Conservation (phyloP, 768 basidiomycete genomes). For the Dioszegia aurantiaca region DNA sequence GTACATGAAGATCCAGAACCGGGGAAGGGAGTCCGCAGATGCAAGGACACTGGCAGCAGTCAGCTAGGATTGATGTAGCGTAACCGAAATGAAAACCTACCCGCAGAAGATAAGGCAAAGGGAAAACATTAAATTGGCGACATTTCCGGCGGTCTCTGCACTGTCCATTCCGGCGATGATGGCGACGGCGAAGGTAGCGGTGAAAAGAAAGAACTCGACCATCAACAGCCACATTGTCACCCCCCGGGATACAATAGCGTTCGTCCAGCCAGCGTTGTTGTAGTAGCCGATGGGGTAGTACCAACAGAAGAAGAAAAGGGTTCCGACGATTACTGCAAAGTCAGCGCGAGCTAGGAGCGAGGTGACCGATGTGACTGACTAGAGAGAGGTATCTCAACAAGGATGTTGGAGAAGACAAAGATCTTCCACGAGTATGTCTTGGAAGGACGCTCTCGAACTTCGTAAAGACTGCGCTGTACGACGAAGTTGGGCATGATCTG, state of each 20-base stretch:
- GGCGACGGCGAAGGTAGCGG: slow-evolving; percentile 51
- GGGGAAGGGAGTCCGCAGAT: slow-evolving; percentile 34
- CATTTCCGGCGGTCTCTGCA: slow-evolving; percentile 55
- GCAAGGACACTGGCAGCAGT: slow-evolving; percentile 43
- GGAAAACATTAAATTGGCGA: slow-evolving; percentile 55
- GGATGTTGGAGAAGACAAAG: slow-evolving; percentile 52
- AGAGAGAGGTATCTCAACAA: slow-evolving; percentile 43
- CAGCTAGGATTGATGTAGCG: slow-evolving; percentile 4
- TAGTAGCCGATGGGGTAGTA: slow-evolving; percentile 55
- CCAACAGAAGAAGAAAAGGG: slow-evolving; percentile 50
- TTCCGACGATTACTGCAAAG: slow-evolving; percentile 36
- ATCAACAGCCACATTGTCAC: slow-evolving; percentile 54
- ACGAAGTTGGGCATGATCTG: slow-evolving; percentile 53
- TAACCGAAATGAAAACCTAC: slow-evolving; percentile 17
- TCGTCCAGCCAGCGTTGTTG: slow-evolving; percentile 53
- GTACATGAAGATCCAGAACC: slow-evolving; percentile 51
- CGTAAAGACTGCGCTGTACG: slow-evolving; percentile 49
- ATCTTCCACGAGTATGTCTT: slow-evolving; percentile 52
- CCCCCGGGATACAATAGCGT: slow-evolving; percentile 53
- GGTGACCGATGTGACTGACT: slow-evolving; percentile 12
- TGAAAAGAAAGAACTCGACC: slow-evolving; percentile 54
- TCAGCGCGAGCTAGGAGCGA: neutral
- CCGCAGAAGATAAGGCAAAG: slow-evolving; percentile 56
- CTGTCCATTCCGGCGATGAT: slow-evolving; percentile 53
- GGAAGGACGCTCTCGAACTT: slow-evolving; percentile 51